Conservation (phyloP, 768 basidiomycete genomes). For the Tulasnella sp. region DNA sequence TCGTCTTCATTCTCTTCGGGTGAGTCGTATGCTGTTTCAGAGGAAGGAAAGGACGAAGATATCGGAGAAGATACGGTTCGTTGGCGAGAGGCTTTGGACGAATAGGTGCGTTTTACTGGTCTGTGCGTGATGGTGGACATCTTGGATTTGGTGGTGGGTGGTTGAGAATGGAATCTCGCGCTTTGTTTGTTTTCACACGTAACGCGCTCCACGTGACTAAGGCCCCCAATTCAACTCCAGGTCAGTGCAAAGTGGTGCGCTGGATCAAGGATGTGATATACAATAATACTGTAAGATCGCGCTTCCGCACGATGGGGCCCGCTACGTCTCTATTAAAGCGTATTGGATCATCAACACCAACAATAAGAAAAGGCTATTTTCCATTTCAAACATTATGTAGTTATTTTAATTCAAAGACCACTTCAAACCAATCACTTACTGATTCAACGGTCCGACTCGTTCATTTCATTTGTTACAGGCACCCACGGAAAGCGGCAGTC, state of each 20-base stretch:
- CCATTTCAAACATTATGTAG: too few species aligned
- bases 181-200: constrained; percentile 7
- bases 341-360: too few species aligned
- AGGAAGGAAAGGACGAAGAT: not conserved
- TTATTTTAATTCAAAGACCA: too few species aligned
- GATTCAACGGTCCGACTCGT: too few species aligned
- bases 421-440: too few species aligned
- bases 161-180: not conserved
- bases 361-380: too few species aligned
- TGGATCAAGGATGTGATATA: not conserved
- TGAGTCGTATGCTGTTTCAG: constrained; percentile 10
- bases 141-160: not conserved
- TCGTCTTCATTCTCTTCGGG: not conserved
- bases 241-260: not conserved
- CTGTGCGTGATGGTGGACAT: constrained; percentile 11
- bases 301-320: too few species aligned
- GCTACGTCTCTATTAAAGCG: too few species aligned
- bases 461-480: too few species aligned
- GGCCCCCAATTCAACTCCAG: not conserved
- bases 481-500: too few species aligned
- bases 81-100: not conserved
- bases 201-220: constrained; percentile 13
- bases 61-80: not conserved
- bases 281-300: too few species aligned
- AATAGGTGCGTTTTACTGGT: constrained; percentile 12